phyloP scores from a whole-genome alignment of 2,329 filamentous ascomycete genomes.

The Gaeumannomyces sp. region DNA sequence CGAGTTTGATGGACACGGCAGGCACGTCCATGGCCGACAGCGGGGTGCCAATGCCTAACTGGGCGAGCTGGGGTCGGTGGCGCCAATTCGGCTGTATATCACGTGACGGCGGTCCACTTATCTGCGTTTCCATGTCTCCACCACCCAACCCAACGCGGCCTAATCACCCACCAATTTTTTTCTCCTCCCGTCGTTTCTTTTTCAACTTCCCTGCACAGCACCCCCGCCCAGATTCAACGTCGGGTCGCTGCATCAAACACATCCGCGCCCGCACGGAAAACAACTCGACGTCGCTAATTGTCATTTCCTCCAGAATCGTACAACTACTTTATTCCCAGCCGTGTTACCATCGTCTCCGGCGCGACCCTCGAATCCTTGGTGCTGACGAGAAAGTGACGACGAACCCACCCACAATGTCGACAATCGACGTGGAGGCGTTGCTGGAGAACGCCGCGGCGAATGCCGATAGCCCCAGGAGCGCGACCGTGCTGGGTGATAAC shows the following conservation, averaged over 20 bases:
- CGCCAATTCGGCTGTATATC: not conserved
- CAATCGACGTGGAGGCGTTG: conserved; percentile 80
- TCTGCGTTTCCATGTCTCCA: not conserved
- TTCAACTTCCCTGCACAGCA: not conserved
- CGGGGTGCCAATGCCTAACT: not conserved
- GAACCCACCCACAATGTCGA: conserved; percentile 44
- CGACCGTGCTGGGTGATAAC: conserved; percentile 28
- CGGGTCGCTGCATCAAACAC: not conserved
- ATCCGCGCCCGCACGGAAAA: not conserved
- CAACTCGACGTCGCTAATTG: not conserved
- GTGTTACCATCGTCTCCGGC: not conserved
- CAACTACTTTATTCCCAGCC: not conserved
- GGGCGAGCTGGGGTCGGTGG: too few species aligned
- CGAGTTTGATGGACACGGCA: not conserved
- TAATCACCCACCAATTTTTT: not conserved
- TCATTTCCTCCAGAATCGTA: not conserved
- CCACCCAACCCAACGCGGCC: not conserved
- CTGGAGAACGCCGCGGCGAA: conserved; percentile 73
- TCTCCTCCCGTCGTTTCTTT: not conserved
- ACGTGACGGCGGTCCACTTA: not conserved
- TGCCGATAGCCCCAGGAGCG: conserved; percentile 32
- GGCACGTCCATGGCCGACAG: not conserved
- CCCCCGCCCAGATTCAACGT: not conserved
- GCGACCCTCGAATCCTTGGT: not conserved
- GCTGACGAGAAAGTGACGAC: not conserved